phyloP scores from a whole-genome alignment of 1,284 basidiomycete species.

The Mycena sp. region DNA sequence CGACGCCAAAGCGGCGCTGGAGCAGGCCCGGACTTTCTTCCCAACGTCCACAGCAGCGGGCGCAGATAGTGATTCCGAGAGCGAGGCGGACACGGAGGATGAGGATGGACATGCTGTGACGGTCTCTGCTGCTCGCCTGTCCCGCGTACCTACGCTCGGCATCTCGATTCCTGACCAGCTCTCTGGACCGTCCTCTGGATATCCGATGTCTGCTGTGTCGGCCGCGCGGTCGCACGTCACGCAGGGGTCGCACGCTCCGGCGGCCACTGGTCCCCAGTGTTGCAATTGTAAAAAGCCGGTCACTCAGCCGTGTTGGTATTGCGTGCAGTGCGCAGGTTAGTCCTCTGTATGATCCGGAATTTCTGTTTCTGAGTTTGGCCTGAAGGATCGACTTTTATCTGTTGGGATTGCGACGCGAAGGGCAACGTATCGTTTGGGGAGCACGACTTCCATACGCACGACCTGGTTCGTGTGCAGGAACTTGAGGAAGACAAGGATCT shows the following conservation, averaged over 20 bases:
- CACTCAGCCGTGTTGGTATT: constrained; percentile 39
- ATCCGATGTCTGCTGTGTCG: too few relatives aligned
- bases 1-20: constrained; percentile 29
- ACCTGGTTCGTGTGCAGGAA: constrained; percentile 34
- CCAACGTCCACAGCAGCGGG: background rate
- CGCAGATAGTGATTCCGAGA: background rate
- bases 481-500: constrained; percentile 23
- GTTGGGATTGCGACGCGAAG: constrained; percentile 20
- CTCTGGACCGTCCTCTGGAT: too few relatives aligned
- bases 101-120: background rate
- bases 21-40: constrained; percentile 20
- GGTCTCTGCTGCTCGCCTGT: too few relatives aligned
- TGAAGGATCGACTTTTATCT: constrained; percentile 26
- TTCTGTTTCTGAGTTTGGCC: background rate
- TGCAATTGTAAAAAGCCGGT: constrained; percentile 19
- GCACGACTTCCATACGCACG: constrained; percentile 31
- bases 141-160: background rate
- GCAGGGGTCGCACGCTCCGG: background rate
- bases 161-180: background rate
- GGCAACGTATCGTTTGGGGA: constrained; percentile 6
- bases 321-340: constrained; percentile 40
- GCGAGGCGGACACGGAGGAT: background rate
- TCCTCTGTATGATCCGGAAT: background rate
- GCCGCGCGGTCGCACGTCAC: too few relatives aligned
- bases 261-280: constrained; percentile 7